Conservation (phyloP, 257 asterid species). For the Solanum sejunctum region DNA sequence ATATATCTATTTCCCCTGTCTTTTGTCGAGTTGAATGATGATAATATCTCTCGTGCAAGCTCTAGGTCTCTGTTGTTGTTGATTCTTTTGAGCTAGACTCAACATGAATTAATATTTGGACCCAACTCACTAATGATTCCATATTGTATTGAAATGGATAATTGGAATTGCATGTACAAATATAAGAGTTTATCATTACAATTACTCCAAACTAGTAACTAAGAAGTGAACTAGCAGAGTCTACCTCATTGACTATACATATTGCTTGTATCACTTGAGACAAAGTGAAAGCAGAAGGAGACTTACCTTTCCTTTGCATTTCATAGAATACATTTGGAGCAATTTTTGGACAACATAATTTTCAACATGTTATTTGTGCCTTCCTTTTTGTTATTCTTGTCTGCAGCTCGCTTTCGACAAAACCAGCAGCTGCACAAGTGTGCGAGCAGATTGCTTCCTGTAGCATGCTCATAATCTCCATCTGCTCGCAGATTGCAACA, state of each 20-base stretch:
- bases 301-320: slow-evolving; percentile 63
- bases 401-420: too few species aligned
- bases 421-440: too few species aligned
- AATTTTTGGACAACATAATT: slow-evolving; percentile 63
- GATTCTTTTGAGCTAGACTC: too few species aligned
- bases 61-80: too few species aligned
- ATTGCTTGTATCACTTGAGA: slow-evolving; percentile 63
- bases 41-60: too few species aligned
- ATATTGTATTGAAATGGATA: too few species aligned
- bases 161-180: too few species aligned
- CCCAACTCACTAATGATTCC: too few species aligned
- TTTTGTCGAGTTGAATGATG: too few species aligned
- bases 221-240: slow-evolving; percentile 61
- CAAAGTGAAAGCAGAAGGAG: slow-evolving; percentile 62
- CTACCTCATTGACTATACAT: slow-evolving; percentile 58
- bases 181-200: too few species aligned
- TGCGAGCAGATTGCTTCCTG: not conserved
- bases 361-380: slow-evolving; percentile 19
- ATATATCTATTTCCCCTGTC: too few species aligned
- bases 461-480: not conserved
- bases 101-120: too few species aligned
- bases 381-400: not conserved
- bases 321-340: slow-evolving; percentile 75
- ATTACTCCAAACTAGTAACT: not conserved
- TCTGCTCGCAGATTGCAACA: not conserved